Evolutionary conservation across 768 basidiomycete species (phyloP).

Genomic region (Ephemerocybe angulata): DNA sequence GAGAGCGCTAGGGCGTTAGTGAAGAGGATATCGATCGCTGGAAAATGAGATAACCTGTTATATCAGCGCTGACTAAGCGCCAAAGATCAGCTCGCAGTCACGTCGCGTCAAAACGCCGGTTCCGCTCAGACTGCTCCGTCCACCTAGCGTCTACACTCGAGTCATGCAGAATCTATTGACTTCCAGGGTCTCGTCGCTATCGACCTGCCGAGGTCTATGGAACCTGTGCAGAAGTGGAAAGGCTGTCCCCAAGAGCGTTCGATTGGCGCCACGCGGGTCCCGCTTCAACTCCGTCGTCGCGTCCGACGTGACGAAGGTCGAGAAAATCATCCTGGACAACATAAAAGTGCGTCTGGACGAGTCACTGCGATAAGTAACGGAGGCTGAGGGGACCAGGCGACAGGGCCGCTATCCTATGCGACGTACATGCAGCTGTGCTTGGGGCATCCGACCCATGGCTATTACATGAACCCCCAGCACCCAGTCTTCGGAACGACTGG

Average conservation of each 20-base stretch:
- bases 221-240: not conserved
- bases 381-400: constrained; percentile 46
- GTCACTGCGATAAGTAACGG: not conserved
- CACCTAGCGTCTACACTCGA: not conserved
- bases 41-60: constrained; percentile 8
- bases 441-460: constrained; percentile 85
- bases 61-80: constrained; percentile 5
- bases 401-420: constrained; percentile 85
- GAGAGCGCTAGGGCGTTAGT: not conserved
- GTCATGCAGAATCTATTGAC: not conserved
- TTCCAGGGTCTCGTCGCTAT: not conserved
- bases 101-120: constrained; percentile 5
- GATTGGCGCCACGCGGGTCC: not conserved
- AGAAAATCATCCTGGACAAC: constrained; percentile 64
- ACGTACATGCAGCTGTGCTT: constrained; percentile 92
- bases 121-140: constrained; percentile 1
- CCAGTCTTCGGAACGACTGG: constrained; percentile 82
- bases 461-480: constrained; percentile 76
- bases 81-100: constrained; percentile 7
- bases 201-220: not conserved
- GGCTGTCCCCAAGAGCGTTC: not conserved
- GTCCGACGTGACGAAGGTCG: constrained; percentile 40
- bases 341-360: constrained; percentile 53
- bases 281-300: not conserved
- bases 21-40: constrained; percentile 3